A percentile compares a stretch with the other conserved stretches of the same genome.
Evolutionary conservation across 176 grass and related monocot genomes (phyloP).

Genomic region (Canna indica): DNA sequence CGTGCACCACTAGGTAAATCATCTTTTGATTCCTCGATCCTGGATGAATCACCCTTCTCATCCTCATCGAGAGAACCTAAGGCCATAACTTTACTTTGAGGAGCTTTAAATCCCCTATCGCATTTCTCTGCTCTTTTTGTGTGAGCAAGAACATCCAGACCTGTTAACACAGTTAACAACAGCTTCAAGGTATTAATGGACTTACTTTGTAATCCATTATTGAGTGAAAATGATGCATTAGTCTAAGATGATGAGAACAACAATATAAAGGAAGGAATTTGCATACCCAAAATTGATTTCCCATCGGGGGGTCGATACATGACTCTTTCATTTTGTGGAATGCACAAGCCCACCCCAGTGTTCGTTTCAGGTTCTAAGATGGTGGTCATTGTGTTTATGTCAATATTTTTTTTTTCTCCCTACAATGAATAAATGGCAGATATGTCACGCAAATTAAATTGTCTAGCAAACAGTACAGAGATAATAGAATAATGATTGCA

Average conservation of each 20-base stretch:
- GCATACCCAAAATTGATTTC: conserved; percentile 64
- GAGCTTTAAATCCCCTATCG: conserved; percentile 38
- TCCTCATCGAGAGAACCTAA: conserved; percentile 63
- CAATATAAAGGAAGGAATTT: background rate
- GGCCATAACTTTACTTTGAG: conserved; percentile 34
- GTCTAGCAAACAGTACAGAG: background rate
- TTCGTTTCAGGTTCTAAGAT: conserved; percentile 57
- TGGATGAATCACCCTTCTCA: conserved; percentile 31
- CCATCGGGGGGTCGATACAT: conserved; percentile 59
- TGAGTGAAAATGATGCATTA: background rate
- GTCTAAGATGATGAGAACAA: background rate
- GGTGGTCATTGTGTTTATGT: conserved; percentile 44
- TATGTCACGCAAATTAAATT: background rate
- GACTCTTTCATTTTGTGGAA: conserved; percentile 48
- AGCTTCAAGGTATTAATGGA: background rate
- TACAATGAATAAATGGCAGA: conserved; percentile 10
- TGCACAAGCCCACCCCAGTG: conserved; percentile 39
- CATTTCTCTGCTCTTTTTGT: conserved; percentile 43
- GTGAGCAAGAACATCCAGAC: conserved; percentile 65
- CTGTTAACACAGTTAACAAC: conserved; percentile 30
- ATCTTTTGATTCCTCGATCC: conserved; percentile 23
- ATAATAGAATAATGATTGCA: no score
- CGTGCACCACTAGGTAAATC: conserved; percentile 11
- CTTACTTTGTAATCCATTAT: background rate
- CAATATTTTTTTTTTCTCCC: conserved; percentile 31